Evolutionary conservation across 2,329 filamentous ascomycete species (phyloP).

Genomic region (Tolypocladium nubicola): DNA sequence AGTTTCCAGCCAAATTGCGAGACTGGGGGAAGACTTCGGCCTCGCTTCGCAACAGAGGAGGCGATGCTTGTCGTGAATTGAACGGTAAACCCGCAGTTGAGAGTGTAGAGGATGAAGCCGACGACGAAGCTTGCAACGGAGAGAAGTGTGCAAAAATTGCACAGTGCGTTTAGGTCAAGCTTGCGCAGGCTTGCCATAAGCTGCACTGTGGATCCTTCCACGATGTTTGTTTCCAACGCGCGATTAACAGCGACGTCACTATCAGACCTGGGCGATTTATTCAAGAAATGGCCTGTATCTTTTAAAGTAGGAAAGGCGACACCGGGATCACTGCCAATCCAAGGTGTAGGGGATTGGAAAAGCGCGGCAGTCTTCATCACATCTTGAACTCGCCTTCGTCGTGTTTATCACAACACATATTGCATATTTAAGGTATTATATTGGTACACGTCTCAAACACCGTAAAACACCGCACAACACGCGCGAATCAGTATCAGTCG

Average conservation of each 20-base stretch:
- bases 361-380: too few species aligned
- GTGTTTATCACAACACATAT: neutral
- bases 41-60: neutral
- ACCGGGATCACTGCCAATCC: too few species aligned
- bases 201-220: neutral
- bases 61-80: neutral
- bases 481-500: slow-evolving; percentile 20
- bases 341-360: too few species aligned
- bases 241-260: neutral
- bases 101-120: neutral
- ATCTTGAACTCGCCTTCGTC: neutral
- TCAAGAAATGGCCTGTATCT: too few species aligned
- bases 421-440: neutral
- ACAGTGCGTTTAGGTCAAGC: neutral
- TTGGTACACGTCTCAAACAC: slow-evolving; percentile 10
- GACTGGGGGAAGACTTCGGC: neutral
- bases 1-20: neutral
- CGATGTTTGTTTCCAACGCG: neutral
- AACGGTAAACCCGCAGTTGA: neutral
- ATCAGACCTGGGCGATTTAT: too few species aligned
- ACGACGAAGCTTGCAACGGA: neutral
- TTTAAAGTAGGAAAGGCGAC: too few species aligned
- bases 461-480: slow-evolving; percentile 14
- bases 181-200: neutral
- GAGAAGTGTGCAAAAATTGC: neutral